Evolutionary conservation across 768 basidiomycete genomes (phyloP).

Genomic region (Megacollybia marginata): DNA sequence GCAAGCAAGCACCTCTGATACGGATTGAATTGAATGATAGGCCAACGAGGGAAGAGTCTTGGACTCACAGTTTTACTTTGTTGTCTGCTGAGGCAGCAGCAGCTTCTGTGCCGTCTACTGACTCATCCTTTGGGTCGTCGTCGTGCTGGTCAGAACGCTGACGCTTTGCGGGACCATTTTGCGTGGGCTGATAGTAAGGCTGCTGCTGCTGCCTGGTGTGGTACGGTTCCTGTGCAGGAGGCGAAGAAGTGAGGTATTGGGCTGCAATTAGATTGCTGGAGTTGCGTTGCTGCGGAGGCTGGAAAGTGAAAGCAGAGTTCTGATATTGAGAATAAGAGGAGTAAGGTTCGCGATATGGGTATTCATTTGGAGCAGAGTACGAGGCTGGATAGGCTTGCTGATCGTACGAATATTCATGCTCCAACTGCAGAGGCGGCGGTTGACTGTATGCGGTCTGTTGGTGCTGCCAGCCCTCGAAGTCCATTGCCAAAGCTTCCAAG

Average conservation of each 20-base stretch:
- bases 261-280: background rate
- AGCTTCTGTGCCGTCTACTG: conserved; percentile 27
- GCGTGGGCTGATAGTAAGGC: background rate
- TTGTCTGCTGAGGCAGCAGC: conserved; percentile 20
- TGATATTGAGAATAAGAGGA: too few species aligned
- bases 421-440: too few species aligned
- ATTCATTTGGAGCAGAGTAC: too few species aligned
- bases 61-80: conserved; percentile 39
- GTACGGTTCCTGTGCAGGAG: background rate
- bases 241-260: background rate
- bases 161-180: conserved; percentile 13
- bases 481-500: too few species aligned
- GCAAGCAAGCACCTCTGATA: conserved; percentile 56
- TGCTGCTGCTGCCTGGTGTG: background rate
- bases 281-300: background rate
- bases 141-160: conserved; percentile 19
- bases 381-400: too few species aligned
- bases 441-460: too few species aligned
- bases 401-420: too few species aligned
- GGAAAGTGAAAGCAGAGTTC: background rate
- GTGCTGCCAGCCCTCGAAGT: too few species aligned
- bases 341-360: too few species aligned
- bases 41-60: conserved; percentile 7
- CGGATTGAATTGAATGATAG: conserved; percentile 3
- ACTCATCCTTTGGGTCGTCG: conserved; percentile 27